Evolutionary conservation across 2,329 filamentous ascomycete genomes (phyloP).

Genomic region (Pseudogymnoascus sp.): DNA sequence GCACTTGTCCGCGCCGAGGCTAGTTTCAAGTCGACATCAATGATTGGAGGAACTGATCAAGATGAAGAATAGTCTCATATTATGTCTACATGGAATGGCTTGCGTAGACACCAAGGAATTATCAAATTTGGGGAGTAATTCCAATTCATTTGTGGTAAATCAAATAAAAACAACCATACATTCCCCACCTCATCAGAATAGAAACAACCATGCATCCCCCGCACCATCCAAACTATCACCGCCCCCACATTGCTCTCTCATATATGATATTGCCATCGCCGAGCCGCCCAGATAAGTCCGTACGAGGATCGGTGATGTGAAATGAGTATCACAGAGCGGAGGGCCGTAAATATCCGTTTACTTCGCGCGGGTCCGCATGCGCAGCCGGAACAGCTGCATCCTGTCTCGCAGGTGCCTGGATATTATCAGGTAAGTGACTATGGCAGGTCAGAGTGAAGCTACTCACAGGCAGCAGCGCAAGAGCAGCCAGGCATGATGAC

Average conservation of each 20-base stretch:
- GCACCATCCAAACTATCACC: neutral
- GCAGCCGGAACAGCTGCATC: neutral
- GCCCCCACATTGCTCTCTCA: neutral
- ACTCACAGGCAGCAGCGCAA: neutral
- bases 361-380: neutral
- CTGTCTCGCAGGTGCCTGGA: neutral
- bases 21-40: neutral
- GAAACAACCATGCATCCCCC: neutral
- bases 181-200: neutral
- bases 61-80: neutral
- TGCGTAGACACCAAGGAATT: neutral
- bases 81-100: neutral
- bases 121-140: neutral
- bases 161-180: slow-evolving; percentile 5
- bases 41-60: neutral
- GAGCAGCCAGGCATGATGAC: slow-evolving; percentile 3
- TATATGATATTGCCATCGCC: neutral
- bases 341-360: neutral
- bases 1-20: neutral
- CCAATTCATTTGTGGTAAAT: slow-evolving; percentile 1
- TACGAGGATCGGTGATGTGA: neutral
- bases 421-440: neutral
- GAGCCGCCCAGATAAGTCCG: neutral
- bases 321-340: neutral
- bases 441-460: neutral